Evolutionary conservation across 2,329 filamentous ascomycete genomes (phyloP).

Genomic region (Claviceps pazoutovae): DNA sequence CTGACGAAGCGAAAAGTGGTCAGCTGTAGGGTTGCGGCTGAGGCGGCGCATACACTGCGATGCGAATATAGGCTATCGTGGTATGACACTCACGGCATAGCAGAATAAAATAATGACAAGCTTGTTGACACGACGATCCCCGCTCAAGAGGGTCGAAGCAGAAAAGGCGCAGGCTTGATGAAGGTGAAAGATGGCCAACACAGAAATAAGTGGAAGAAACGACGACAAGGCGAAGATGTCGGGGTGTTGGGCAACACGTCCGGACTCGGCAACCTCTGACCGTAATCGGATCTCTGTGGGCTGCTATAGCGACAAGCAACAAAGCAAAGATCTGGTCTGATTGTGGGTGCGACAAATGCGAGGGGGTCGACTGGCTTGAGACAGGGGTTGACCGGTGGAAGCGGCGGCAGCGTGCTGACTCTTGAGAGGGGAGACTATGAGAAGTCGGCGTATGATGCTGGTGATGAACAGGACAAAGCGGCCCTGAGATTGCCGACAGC

Average conservation of each 20-base stretch:
- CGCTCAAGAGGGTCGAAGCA: conserved; percentile 29
- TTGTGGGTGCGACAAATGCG: conserved; percentile 8
- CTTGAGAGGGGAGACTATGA: neutral
- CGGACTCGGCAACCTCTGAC: neutral
- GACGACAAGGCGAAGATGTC: neutral
- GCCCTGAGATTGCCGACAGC: neutral
- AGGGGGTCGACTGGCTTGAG: conserved; percentile 7
- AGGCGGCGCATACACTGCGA: neutral
- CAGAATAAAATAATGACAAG: conserved; percentile 19
- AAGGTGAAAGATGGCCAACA: neutral
- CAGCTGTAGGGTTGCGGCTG: conserved; percentile 11
- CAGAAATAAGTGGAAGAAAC: neutral
- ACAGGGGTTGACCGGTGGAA: conserved; percentile 1
- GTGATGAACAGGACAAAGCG: neutral
- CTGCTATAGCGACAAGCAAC: conserved; percentile 1
- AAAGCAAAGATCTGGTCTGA: neutral
- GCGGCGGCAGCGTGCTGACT: neutral
- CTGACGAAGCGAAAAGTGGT: conserved; percentile 15
- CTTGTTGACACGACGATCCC: conserved; percentile 29
- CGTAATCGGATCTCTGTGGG: neutral
- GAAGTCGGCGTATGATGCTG: neutral
- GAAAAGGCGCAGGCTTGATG: conserved; percentile 19
- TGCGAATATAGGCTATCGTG: neutral
- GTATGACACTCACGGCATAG: conserved; percentile 29
- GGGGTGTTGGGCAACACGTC: neutral